phyloP scores from a whole-genome alignment of 257 asterid genomes.

The Eucommia ulmoides region DNA sequence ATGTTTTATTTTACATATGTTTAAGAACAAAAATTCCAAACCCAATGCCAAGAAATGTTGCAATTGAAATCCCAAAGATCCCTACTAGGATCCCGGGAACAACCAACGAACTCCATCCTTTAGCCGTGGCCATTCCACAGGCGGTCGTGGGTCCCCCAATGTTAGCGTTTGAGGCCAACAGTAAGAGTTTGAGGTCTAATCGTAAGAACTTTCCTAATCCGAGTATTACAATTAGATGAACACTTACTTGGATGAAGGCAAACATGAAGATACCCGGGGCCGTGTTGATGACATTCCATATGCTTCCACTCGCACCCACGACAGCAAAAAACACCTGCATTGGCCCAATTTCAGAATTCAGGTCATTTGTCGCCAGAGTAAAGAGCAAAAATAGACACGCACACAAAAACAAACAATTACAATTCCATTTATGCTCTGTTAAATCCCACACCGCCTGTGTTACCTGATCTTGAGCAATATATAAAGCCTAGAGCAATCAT shows the following conservation, averaged over 20 bases:
- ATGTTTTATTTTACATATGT: conserved; percentile 32
- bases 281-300: conserved; percentile 61
- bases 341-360: no score
- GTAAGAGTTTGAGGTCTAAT: conserved; percentile 36
- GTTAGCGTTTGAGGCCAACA: conserved; percentile 79
- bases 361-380: no score
- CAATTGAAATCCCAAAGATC: conserved; percentile 58
- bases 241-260: conserved; percentile 56
- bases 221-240: conserved; percentile 50
- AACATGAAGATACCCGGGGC: conserved; percentile 73
- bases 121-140: conserved; percentile 75
- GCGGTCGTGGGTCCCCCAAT: conserved; percentile 91
- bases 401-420: no score
- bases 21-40: conserved; percentile 51
- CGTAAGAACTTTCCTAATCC: conserved; percentile 47
- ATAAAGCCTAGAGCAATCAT: no score
- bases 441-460: no score
- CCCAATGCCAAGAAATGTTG: conserved; percentile 76
- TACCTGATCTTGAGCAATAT: no score
- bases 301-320: conserved; percentile 78
- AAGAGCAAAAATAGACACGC: no score
- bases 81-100: conserved; percentile 70
- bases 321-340: conserved; percentile 75
- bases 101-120: conserved; percentile 68
- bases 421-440: no score